Conservation (phyloP, 805 yeast genomes). For the Schizosaccharomyces osmophilus region DNA sequence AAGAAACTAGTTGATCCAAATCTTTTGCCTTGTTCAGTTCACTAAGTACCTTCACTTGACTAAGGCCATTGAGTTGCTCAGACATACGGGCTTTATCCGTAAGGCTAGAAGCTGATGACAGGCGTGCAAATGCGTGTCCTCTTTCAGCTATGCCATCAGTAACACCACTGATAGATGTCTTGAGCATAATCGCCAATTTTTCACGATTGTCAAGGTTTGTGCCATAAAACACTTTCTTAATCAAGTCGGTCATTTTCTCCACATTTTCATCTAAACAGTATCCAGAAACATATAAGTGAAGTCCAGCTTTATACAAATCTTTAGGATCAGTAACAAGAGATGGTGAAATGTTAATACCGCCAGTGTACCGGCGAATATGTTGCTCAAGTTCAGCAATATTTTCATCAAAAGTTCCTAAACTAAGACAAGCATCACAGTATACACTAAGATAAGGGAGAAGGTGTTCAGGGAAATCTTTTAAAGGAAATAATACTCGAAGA, state of each 20-base stretch:
- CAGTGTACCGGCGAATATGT: constrained; percentile 56
- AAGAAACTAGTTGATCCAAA: background rate
- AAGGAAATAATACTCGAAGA: constrained; percentile 37
- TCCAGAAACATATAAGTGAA: constrained; percentile 39
- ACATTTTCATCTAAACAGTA: constrained; percentile 45
- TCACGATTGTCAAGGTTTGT: constrained; percentile 39
- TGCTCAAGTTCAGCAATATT: constrained; percentile 66
- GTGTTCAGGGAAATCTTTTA: constrained; percentile 33
- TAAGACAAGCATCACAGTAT: constrained; percentile 57
- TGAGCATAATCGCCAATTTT: constrained; percentile 49
- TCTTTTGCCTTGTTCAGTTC: constrained; percentile 20
- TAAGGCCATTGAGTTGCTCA: constrained; percentile 49
- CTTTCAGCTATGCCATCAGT: constrained; percentile 57
- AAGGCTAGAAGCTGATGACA: constrained; percentile 37
- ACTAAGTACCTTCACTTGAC: constrained; percentile 47
- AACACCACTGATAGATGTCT: constrained; percentile 51
- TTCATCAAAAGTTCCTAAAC: constrained; percentile 54
- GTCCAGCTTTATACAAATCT: constrained; percentile 17
- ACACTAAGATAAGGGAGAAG: constrained; percentile 49
- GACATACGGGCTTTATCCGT: constrained; percentile 34
- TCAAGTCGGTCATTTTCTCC: constrained; percentile 32
- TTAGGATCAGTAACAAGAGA: constrained; percentile 32
- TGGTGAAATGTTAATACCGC: constrained; percentile 50
- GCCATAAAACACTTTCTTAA: constrained; percentile 40
- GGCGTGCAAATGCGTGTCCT: constrained; percentile 67